A percentile compares a stretch with the other conserved stretches of the same genome.
Evolutionary conservation across 2,329 filamentous ascomycete genomes (phyloP).

Genomic region (Pseudogymnoascus sp.): DNA sequence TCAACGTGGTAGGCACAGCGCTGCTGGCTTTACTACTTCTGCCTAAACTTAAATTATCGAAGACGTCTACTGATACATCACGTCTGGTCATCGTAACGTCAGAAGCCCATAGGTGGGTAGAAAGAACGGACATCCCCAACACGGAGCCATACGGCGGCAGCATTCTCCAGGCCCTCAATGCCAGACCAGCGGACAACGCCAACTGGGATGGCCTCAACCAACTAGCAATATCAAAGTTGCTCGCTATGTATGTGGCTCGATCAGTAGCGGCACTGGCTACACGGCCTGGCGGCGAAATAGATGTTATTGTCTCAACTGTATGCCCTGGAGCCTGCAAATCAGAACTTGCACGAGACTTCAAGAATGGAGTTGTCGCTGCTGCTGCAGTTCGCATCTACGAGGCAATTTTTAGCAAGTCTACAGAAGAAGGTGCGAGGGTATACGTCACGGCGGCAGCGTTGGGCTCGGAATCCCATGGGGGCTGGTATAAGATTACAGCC

Average conservation of each 20-base stretch:
- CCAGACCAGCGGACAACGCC: neutral
- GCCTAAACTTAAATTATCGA: slow-evolving; percentile 13
- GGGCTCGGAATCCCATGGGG: neutral
- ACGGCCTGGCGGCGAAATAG: neutral
- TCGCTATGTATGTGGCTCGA: neutral
- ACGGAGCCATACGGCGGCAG: neutral
- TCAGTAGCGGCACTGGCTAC: neutral
- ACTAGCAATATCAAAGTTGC: neutral
- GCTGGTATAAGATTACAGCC: neutral
- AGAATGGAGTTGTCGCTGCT: neutral
- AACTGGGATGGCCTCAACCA: neutral
- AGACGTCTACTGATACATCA: neutral
- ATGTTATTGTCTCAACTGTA: slow-evolving; percentile 11
- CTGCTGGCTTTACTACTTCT: slow-evolving; percentile 17
- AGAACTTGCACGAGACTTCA: slow-evolving; percentile 12
- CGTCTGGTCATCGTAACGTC: neutral
- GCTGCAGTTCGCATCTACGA: neutral
- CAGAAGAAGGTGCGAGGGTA: neutral
- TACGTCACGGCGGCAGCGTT: neutral
- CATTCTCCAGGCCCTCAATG: neutral
- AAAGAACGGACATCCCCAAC: neutral
- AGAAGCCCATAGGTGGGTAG: neutral
- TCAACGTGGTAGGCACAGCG: slow-evolving; percentile 19
- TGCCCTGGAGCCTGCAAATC: slow-evolving; percentile 13
- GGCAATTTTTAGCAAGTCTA: neutral